Evolutionary conservation across 108 stramenopile species (phyloP), one percentile per base, ranked within the genome.

Genomic region (Pseudonitzschia multiseries): DNA sequence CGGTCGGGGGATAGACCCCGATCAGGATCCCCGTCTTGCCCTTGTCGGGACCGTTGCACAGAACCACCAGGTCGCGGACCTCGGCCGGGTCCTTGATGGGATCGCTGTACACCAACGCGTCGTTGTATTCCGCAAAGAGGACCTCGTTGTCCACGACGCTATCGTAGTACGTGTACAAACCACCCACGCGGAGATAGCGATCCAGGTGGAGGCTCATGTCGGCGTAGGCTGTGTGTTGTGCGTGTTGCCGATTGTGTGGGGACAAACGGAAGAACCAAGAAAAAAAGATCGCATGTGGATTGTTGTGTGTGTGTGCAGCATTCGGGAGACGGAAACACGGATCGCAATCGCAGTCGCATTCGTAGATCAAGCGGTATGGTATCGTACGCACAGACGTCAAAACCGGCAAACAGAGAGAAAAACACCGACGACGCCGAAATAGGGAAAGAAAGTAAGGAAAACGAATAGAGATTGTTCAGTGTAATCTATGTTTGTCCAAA

Each of bases 201-300:
- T 94, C 93, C 60, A 91, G 88, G 68, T 94, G 90, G 15, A 94
- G 70, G 27, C 86, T 81, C 93, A 94, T 94, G 54, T 94, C 90
- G 10, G 89, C 79, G 68, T 91, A 94, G 18, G 89, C 93, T 67
- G 54, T 26, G 22, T 48, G 14, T 14, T 48, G 46, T 10, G 46
- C 12, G 46, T 18, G 18, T 48, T 48, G 46, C 12, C 18, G 46
- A 2, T 2, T 48, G 46, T 10, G 14, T 3, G 8, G 46, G 2
- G 46, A 48, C 1, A 48, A 18, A 10, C 36, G 36, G 36, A 36
- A 36, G 36, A 36, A 36, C 36, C 2, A 36, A 2, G 36, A 36
- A 2, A 36, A n/a, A n/a, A n/a, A n/a, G n/a, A n/a, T n/a, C n/a
- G n/a, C n/a, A n/a, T n/a, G n/a, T 36, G 4, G 36, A 36, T 36